Evolutionary conservation across 2,329 filamentous ascomycete species (phyloP).

Genomic region (Phaeosphaeriaceae sp.): DNA sequence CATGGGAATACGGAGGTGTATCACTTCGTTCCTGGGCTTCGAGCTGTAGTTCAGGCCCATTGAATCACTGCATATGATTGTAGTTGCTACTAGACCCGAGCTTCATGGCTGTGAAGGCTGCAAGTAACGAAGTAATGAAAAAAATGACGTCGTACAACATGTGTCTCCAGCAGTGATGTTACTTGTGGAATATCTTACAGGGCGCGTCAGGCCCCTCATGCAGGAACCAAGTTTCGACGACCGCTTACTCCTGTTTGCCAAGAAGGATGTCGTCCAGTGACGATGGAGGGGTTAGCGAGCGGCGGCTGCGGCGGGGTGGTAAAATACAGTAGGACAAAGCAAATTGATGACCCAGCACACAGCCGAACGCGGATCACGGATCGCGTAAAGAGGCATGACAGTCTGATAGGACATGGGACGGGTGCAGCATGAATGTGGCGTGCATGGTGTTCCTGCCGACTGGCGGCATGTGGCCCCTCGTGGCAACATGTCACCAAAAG

Average conservation of each 20-base stretch:
- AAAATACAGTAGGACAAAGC: background rate
- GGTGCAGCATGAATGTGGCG: slow-evolving; percentile 13
- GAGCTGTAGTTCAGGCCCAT: too few species aligned
- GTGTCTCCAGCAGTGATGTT: background rate
- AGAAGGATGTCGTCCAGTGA: background rate
- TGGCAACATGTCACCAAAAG: background rate
- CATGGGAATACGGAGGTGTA: slow-evolving; percentile 1
- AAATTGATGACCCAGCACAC: background rate
- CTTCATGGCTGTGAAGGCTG: too few species aligned
- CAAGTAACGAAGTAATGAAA: background rate
- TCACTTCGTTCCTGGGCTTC: too few species aligned
- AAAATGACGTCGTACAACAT: background rate
- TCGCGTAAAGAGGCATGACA: background rate
- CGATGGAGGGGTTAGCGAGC: slow-evolving; percentile 3
- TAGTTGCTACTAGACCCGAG: too few species aligned
- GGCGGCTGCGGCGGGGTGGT: slow-evolving; percentile 3
- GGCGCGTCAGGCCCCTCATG: slow-evolving; percentile 17
- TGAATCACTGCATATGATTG: too few species aligned
- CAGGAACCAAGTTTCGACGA: slow-evolving; percentile 15
- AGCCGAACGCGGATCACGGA: slow-evolving; percentile 7
- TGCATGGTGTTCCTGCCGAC: background rate
- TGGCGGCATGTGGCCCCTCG: background rate
- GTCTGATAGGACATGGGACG: slow-evolving; percentile 5
- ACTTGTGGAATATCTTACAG: slow-evolving; percentile 12
- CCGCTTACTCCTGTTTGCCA: background rate